A percentile compares a stretch with the other conserved stretches of the same genome.
These are phyloP conservation scores for Jacaranda mimosifolia DNA, from an alignment of 257 asterid genomes.

Conservation along the genomic window DNA sequence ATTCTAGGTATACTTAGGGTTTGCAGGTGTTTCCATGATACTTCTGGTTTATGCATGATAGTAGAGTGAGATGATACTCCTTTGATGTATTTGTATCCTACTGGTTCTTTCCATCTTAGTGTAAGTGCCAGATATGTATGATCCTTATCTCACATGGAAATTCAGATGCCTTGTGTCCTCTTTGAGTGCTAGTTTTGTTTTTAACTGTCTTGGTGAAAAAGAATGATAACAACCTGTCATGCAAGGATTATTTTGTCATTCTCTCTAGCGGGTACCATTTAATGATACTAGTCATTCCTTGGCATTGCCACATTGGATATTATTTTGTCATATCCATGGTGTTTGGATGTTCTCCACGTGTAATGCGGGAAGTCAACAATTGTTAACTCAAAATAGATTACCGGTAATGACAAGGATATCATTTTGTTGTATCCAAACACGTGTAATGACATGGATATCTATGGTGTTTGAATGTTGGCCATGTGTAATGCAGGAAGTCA, in stretches of 20 bases:
- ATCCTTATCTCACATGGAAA: conserved; percentile 2
- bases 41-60: background rate
- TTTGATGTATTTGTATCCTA: background rate
- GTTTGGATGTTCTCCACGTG: conserved; percentile 11
- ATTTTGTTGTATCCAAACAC: background rate
- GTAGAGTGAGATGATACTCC: background rate
- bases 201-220: conserved; percentile 11
- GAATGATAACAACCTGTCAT: background rate
- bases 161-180: background rate
- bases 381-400: conserved; percentile 21
- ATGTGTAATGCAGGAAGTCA: too few species aligned
- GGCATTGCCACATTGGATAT: background rate
- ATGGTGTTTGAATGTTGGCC: too few species aligned
- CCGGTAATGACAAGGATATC: background rate
- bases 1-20: background rate
- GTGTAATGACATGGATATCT: background rate
- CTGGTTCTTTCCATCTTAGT: background rate
- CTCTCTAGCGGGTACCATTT: background rate
- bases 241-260: background rate
- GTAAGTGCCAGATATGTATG: conserved; percentile 6
- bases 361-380: conserved; percentile 2
- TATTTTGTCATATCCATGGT: background rate
- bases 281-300: background rate
- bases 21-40: background rate
- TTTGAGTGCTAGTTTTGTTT: background rate